Evolutionary conservation across 805 yeast genomes (phyloP), one percentile per base, ranked within the genome.

Genomic region (Saturnispora saitoi): DNA sequence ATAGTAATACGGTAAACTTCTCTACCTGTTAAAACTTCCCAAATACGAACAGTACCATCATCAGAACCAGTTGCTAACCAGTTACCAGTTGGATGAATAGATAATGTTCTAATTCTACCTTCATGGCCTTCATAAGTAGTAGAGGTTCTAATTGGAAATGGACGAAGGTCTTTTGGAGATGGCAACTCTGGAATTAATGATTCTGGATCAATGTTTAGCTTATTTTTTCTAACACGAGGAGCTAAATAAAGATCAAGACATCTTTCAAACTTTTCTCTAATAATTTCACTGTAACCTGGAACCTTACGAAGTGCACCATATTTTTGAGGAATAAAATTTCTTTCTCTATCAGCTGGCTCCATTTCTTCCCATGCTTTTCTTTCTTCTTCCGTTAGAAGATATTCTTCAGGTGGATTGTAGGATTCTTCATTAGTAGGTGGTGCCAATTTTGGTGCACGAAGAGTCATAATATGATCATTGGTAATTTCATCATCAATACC

Each of bases 41-140:
- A 93, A n/a, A 93, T 76, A 57, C 96, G 77, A 6, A 93, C 90
- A 15, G 90, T 77, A 48, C 98, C 98, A 64, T 93, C 99, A 64
- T 93, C 98, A 15, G 95, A 86, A 50, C 97, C 99, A 3, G 99
- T 93, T 19, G 99, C 99, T 49, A 93, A 71, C 93, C 96, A 93
- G 58, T 84, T 73, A 4, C 99, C 99, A 30, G 81, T 73, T 45
- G 96, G 95, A 63, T 91, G 95, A 43, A 91, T 76, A 8, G 90
- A 78, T 28, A 93, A 61, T 2, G 91, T 74, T 65, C 99, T 81
- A 44, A 93, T 81, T 59, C 82, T 82, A 40, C 83, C 95, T 39
- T 70, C 69, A 64, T 91, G 99, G 29, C 99, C 99, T 52, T 74
- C 75, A 64, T 79, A 91, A 2, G 80, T 68, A 4, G 95, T 89